phyloP scores from a whole-genome alignment of 1,284 basidiomycete genomes.

The Ceratobasidium sp. region DNA sequence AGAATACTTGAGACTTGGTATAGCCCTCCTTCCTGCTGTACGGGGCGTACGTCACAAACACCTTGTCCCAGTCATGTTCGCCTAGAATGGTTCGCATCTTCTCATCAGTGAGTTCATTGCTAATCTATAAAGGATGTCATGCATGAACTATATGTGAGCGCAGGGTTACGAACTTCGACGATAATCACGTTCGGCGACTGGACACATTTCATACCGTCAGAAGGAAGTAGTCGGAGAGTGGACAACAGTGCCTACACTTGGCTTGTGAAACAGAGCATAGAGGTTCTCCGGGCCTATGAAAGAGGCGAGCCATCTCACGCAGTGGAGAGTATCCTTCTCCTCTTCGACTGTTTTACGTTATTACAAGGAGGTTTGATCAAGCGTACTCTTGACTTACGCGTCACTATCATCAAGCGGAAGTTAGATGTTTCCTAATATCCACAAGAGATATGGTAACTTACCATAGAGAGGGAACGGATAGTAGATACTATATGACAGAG shows the following conservation, averaged over 20 bases:
- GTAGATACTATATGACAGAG: conserved; percentile 2
- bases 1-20: conserved; percentile 9
- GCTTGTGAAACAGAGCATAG: conserved; percentile 15
- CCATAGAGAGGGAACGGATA: conserved; percentile 20
- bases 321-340: neutral
- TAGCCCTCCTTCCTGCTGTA: neutral
- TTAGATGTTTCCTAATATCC: neutral
- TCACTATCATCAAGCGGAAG: neutral
- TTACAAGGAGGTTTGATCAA: neutral
- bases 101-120: neutral
- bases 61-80: conserved; percentile 10
- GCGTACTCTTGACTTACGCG: neutral
- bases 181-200: conserved; percentile 33
- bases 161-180: neutral
- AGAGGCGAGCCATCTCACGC: conserved; percentile 25
- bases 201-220: neutral
- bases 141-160: neutral
- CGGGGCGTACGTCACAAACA: neutral
- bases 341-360: conserved; percentile 1
- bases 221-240: neutral
- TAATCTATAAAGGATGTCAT: neutral
- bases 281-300: conserved; percentile 23
- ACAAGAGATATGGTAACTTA: neutral
- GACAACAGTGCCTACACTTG: neutral
- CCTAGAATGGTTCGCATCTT: conserved; percentile 27